Evolutionary conservation across 805 yeast species (phyloP).

Genomic region (Pichia deserticola): DNA sequence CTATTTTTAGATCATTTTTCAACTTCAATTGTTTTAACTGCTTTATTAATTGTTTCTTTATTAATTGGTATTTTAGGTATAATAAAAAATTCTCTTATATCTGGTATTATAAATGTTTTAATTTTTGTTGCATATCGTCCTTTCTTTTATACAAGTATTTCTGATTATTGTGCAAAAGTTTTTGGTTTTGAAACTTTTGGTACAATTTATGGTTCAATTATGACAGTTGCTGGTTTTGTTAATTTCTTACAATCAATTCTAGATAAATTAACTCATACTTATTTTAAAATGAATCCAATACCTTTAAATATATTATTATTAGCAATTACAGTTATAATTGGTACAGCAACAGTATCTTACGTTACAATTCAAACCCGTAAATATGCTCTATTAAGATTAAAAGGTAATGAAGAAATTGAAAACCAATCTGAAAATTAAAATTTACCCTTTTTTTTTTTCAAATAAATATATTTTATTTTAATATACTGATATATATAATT

Average conservation of each 20-base stretch:
- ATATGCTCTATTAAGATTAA: conserved; percentile 10
- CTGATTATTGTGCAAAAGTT: conserved; percentile 55
- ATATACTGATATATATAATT: too few relatives aligned
- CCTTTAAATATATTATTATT: conserved; percentile 41
- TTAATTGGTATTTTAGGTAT: conserved; percentile 44
- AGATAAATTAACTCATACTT: conserved; percentile 43
- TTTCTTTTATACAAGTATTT: conserved; percentile 49
- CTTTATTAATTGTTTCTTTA: conserved; percentile 35
- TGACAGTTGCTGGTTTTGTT: conserved; percentile 44
- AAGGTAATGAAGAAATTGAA: neutral
- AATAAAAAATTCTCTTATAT: conserved; percentile 29
- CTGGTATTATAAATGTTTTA: conserved; percentile 39
- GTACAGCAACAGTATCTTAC: conserved; percentile 34
- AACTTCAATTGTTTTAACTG: conserved; percentile 36
- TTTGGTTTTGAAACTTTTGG: conserved; percentile 59
- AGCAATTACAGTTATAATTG: conserved; percentile 34
- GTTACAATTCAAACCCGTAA: conserved; percentile 27
- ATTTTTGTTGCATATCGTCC: conserved; percentile 50
- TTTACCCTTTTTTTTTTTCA: too few relatives aligned
- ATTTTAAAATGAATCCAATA: conserved; percentile 47
- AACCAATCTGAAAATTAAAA: too few relatives aligned
- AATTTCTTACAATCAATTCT: conserved; percentile 41
- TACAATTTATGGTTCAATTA: conserved; percentile 49
- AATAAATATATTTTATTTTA: too few relatives aligned
- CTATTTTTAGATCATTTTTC: conserved; percentile 41